Conservation (phyloP, 768 basidiomycete species). For the Mycena albidolilacea region DNA sequence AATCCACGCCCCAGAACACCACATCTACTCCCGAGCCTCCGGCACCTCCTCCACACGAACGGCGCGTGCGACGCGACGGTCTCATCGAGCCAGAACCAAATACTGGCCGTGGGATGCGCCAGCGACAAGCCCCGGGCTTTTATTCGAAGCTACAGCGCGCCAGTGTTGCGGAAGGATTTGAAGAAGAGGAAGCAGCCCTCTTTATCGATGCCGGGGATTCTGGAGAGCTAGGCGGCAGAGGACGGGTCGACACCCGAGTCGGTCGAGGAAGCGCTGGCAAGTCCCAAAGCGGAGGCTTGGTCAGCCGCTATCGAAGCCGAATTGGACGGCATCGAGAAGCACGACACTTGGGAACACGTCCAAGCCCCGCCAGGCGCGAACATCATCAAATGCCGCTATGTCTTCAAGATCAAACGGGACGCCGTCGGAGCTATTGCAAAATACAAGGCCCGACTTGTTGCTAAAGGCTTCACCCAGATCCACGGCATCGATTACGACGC, state of each 20-base stretch:
- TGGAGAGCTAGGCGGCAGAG: constrained; percentile 27
- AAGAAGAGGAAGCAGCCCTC: too few species aligned
- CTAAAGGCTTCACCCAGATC: constrained; percentile 56
- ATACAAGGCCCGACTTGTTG: constrained; percentile 53
- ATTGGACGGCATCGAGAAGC: constrained; percentile 37
- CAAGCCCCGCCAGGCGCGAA: constrained; percentile 45
- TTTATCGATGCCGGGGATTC: constrained; percentile 8
- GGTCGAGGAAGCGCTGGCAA: constrained; percentile 42
- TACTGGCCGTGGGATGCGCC: constrained; percentile 29
- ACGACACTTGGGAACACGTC: constrained; percentile 45
- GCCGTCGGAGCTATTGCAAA: constrained; percentile 47
- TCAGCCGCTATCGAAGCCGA: constrained; percentile 35
- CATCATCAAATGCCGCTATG: constrained; percentile 42
- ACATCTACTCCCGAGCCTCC: constrained; percentile 16
- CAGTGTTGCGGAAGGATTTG: constrained; percentile 3
- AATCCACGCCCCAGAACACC: neutral
- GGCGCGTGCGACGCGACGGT: constrained; percentile 14
- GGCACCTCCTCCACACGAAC: constrained; percentile 31
- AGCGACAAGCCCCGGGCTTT: constrained; percentile 9
- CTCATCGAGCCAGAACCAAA: constrained; percentile 28
- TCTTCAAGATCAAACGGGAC: constrained; percentile 43
- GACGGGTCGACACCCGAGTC: constrained; percentile 41
- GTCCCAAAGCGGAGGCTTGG: constrained; percentile 39
- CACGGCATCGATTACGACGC: constrained; percentile 54
- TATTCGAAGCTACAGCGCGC: constrained; percentile 11